Conservation (phyloP, 2,329 filamentous ascomycete genomes). For the Aspergillus alliaceus region DNA sequence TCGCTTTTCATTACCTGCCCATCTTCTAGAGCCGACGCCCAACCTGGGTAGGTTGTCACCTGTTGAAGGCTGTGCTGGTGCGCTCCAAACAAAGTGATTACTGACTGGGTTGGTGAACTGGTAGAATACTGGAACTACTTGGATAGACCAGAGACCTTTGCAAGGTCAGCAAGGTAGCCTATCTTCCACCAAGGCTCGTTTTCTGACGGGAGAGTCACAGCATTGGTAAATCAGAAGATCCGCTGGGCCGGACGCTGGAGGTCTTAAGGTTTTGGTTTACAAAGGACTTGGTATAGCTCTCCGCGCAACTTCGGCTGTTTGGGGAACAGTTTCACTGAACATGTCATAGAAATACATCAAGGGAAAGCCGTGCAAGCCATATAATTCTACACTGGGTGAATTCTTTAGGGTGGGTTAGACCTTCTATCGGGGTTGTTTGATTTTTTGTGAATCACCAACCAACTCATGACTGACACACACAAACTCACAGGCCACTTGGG, state of each 20-base stretch:
- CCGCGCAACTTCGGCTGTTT: not conserved
- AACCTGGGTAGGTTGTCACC: constrained; percentile 64
- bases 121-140: constrained; percentile 98
- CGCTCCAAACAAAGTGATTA: not conserved
- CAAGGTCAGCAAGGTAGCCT: constrained; percentile 49
- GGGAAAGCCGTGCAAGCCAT: constrained; percentile 97
- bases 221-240: constrained; percentile 86
- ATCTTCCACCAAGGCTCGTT: constrained; percentile 16
- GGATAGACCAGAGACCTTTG: constrained; percentile 89
- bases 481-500: constrained; percentile 78
- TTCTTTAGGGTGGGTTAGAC: constrained; percentile 79
- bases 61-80: not conserved
- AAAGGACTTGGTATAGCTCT: constrained; percentile 71
- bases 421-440: not conserved
- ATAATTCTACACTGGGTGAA: constrained; percentile 94
- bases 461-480: not conserved
- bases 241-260: constrained; percentile 90
- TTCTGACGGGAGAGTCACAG: constrained; percentile 48
- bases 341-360: constrained; percentile 82
- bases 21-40: constrained; percentile 91
- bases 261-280: constrained; percentile 98
- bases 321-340: constrained; percentile 12
- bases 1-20: constrained; percentile 91
- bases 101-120: constrained; percentile 13
- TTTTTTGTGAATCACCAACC: no score